Evolutionary conservation across 805 yeast genomes (phyloP), one percentile per base, ranked within the genome.

Genomic region (Yarrowia hollandica): DNA sequence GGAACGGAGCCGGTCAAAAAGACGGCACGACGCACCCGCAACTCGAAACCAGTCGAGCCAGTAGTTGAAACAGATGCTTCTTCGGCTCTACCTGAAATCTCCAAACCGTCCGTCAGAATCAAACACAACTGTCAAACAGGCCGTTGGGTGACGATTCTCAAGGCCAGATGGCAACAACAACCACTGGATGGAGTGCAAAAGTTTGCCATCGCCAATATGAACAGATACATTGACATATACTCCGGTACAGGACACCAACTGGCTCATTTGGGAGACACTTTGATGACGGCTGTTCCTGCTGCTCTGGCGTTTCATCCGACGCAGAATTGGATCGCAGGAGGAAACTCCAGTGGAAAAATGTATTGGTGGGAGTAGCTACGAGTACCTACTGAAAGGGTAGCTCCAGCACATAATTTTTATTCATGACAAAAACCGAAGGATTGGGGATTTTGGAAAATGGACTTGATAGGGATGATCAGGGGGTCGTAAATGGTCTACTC

Each of bases 41-140:
- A 4, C 9, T 28, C 52, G 26, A 28, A 44, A 21, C 25, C 25
- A 2, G 39, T 15, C 4, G 22, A 48, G n/a, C 21, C 28, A 10
- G 30, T 31, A 2, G n/a, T n/a, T n/a, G n/a, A n/a, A n/a, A n/a
- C n/a, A n/a, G n/a, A n/a, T n/a, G n/a, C n/a, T n/a, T n/a, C n/a
- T n/a, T n/a, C n/a, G n/a, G n/a, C n/a, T n/a, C 23, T 35, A 8
- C 58, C 58, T 2, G 61, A 54, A 7, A 79, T 78, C 56, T 65
- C 90, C 30, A 69, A 66, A n/a, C 96, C 96, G 0, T 68, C 77
- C 25, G 78, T 81, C 23, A 81, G 82, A 9, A 76, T 92, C 52
- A 81, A 81, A 60, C 99, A 94, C 69, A 94, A 94, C 67, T 94
- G 99, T 73, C 96, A 92, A 71, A 87, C 97, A 0, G 99, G 99